Percentiles rank a stretch among this genome's conserved stretches.
Conservation (phyloP, 164 flowering plant genomes). For the Magnolia kwangsiensis region DNA sequence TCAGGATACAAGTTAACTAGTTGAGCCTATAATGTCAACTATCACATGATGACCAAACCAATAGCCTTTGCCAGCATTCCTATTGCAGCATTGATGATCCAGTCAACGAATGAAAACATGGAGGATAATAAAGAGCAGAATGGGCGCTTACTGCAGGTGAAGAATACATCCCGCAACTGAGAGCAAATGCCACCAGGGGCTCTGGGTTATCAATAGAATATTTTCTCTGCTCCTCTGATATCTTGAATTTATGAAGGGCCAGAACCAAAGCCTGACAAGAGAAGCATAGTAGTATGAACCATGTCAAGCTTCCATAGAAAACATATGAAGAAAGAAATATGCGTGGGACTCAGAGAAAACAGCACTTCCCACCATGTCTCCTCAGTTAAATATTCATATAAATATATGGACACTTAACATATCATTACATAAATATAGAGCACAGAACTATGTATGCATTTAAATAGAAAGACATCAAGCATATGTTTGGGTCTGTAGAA, state of each 20-base stretch:
- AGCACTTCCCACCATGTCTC: too few species aligned
- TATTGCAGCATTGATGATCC: too few species aligned
- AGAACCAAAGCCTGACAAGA: slow-evolving; percentile 35
- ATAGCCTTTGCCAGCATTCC: too few species aligned
- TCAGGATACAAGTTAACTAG: too few species aligned
- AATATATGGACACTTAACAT: too few species aligned
- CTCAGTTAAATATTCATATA: too few species aligned
- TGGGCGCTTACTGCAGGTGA: slow-evolving; percentile 43
- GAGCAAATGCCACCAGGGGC: slow-evolving; percentile 41
- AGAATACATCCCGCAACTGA: slow-evolving; percentile 46
- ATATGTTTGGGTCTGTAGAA: too few species aligned
- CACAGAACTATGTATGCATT: too few species aligned
- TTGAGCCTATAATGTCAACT: background rate
- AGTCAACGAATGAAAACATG: background rate
- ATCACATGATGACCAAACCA: background rate
- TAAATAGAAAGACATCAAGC: too few species aligned
- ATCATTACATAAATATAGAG: too few species aligned
- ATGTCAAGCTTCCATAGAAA: background rate
- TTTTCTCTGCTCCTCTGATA: slow-evolving; percentile 35
- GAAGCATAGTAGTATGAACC: background rate
- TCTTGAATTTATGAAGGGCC: slow-evolving; percentile 40
- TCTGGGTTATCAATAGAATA: slow-evolving; percentile 32
- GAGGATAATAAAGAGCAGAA: background rate
- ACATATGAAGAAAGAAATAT: background rate
- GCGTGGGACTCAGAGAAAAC: too few species aligned